Conservation (phyloP, 2,329 filamentous ascomycete species). For the Ceratocystis eucalypticola region DNA sequence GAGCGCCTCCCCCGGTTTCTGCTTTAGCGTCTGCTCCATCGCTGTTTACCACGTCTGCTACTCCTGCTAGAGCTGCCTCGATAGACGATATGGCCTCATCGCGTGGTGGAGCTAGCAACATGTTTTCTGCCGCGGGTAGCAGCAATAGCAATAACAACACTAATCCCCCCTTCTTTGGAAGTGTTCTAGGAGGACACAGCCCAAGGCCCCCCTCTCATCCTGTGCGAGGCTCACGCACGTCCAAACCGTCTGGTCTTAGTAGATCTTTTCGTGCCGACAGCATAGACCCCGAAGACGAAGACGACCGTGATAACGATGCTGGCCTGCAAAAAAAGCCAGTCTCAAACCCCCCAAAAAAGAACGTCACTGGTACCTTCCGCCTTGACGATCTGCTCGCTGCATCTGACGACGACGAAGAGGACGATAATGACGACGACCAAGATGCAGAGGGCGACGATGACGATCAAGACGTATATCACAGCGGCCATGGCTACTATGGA, state of each 20-base stretch:
- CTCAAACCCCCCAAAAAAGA: constrained; percentile 18
- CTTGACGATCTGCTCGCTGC: constrained; percentile 19
- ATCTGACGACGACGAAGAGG: constrained; percentile 23
- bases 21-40: background rate
- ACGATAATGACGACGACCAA: constrained; percentile 31
- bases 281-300: constrained; percentile 13
- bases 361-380: constrained; percentile 21
- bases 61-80: constrained; percentile 42
- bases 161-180: background rate
- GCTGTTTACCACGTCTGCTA: constrained; percentile 35
- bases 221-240: constrained; percentile 13
- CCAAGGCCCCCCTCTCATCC: background rate
- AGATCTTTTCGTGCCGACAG: constrained; percentile 26
- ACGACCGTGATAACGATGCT: background rate
- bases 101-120: background rate
- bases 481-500: constrained; percentile 25
- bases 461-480: constrained; percentile 7
- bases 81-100: constrained; percentile 30
- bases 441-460: constrained; percentile 29
- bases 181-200: background rate
- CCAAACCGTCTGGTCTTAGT: constrained; percentile 41
- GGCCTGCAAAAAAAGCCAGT: background rate
- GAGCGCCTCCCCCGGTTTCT: constrained; percentile 27
- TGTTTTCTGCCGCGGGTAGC: constrained; percentile 10
- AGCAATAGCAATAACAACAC: background rate